Base-by-base conservation (phyloP, 495 filamentous ascomycete species). In the Penicillium lividum region DNA sequence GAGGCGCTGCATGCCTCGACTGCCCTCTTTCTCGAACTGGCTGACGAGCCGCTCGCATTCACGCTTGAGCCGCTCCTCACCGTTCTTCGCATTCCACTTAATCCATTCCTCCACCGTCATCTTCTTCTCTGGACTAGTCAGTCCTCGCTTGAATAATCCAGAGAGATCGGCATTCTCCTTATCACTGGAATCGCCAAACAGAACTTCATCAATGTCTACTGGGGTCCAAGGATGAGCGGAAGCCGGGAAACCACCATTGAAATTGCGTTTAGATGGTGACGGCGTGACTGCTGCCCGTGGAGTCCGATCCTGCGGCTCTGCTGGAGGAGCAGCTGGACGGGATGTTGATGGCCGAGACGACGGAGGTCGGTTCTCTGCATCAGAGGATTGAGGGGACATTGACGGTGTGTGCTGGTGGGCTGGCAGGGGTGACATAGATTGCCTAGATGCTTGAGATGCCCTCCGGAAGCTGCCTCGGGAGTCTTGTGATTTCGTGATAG, bases 51-150 rank as follows among this genome's bases (percentile, higher is more conserved):
- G 71, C 76, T 98, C 93, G 68, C 91, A 96, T 70, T 93, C 89
- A 33, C 74, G 68, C 63, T 86, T 88, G 54, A 98, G 70, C 66
- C 84, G 86, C 66, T 89, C 84, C 74, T 97, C 92, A 1, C 87
- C 91, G 60, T 84, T 77, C 62, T 82, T 81, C 5, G 93, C 93
- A 67, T 92, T 93, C 75, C 82, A 84, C 53, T 81, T 75, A 45
- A 98, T 87, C 94, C 94, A 98, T 72, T 96, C 86, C 69, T 95
- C 90, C 3, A 98, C 91, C 0, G 85, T 91, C 91, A 98, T 93
- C 40, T 82, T 82, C 78, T 88, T 91, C 77, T 97, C 93, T 0
- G 85, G 85, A 59, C 79, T 88, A 1, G 84, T 86, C 59, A 98
- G 70, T n/a, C 81, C 80, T 28, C 76, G 79, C 58, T 81, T 73